phyloP scores from a whole-genome alignment of 1,139 yeast species.

The Geotrichum bryndzae region DNA sequence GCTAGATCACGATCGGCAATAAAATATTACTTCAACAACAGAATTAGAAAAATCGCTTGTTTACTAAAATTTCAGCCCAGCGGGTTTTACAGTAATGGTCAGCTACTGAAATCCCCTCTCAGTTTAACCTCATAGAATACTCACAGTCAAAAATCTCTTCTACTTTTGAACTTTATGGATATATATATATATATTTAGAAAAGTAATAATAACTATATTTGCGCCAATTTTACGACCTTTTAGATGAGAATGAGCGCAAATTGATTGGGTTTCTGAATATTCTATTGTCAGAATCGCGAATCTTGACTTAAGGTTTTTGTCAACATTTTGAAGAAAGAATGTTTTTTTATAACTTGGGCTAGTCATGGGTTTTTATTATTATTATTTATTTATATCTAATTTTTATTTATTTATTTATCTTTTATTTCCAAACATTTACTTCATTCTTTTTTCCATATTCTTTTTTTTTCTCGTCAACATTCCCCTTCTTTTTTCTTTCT shows the following conservation, averaged over 20 bases:
- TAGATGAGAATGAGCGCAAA: too few species aligned
- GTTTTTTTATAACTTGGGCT: background rate
- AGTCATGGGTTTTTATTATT: background rate
- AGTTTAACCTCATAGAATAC: background rate
- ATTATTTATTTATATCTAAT: background rate
- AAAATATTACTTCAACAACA: background rate
- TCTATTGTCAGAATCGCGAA: too few species aligned
- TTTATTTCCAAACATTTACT: background rate
- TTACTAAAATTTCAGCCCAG: background rate
- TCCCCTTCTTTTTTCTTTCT: conserved; percentile 5
- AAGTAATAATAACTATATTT: too few species aligned
- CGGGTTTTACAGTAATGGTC: background rate
- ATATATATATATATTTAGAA: background rate
- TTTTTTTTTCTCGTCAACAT: background rate
- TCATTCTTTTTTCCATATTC: background rate
- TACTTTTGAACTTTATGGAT: background rate
- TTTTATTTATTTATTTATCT: background rate
- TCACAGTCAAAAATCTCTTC: background rate
- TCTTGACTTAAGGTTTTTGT: too few species aligned
- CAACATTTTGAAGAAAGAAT: too few species aligned
- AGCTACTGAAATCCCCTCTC: background rate
- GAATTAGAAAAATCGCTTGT: background rate
- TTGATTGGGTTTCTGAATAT: too few species aligned
- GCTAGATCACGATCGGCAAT: background rate
- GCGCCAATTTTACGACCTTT: too few species aligned